Evolutionary conservation across 176 grass and related monocot genomes (phyloP), one percentile per base, ranked within the genome.

Genomic region (Triticum turgidum): DNA sequence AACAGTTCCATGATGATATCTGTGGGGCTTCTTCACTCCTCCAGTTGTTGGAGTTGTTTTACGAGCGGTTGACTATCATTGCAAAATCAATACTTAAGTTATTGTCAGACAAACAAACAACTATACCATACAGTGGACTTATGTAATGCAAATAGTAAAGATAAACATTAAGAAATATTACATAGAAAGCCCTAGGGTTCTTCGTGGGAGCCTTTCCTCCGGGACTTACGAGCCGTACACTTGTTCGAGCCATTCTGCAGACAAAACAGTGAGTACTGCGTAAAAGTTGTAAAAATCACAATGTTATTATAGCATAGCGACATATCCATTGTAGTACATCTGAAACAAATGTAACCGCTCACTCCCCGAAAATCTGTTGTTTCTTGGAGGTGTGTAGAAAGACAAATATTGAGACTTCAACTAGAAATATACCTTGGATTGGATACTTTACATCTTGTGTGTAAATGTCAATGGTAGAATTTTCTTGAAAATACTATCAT

Each of bases 41-140:
- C 84, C 75, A 20, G 63, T 70, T 9, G 63, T 7, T 2, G 62
- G 84, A 56, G 75, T 47, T 13, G 84, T 78, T 49, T 86, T 86
- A 41, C 84, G 84, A n/a, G 84, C 63, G 2, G 84, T 17, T 1
- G 27, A 32, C 54, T 61, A 6, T 35, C 10, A 1, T 72, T 0
- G 2, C 0, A 21, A 37, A 78, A 78, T 17, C 2, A 22, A 13
- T 13, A 37, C 0, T 37, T 15, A 29, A 17, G 3, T 45, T 17
- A 47, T 27, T 74, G 1, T 49, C 6, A 27, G 27, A 29, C 3
- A 27, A 29, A 74, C 7, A 7, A 20, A 4, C 2, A 49, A 14
- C 3, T 5, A 38, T 8, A 10, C 47, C 12, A 27, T 25, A 22
- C 0, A 45, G 5, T 27, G 2, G 6, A 38, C 6, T 38, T 39